Evolutionary conservation across 192 early-diverging fungal genomes (phyloP), one percentile per base, ranked within the genome.

Genomic region (Radiomyces spectabilis): DNA sequence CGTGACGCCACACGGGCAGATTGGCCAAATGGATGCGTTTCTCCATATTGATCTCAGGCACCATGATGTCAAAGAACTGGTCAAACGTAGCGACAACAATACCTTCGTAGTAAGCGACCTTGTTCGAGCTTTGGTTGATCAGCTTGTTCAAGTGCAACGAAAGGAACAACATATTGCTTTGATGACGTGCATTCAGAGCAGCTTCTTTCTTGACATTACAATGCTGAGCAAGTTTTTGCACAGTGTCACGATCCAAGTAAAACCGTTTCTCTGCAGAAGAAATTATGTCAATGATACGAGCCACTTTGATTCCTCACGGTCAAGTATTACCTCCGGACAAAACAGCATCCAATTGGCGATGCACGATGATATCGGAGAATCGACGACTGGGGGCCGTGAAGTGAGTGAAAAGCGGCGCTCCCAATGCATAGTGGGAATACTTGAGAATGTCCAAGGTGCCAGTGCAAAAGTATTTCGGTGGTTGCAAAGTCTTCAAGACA

Each of bases 371-470:
- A 74, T 98, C 95, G 27, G 96, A 84, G 66, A 96, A 99, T 21
- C 97, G 88, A 50, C 92, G 92, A 63, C 95, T 95, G 1, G 97
- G 97, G 2, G 88, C 87, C 5, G 95, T 99, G 61, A 99, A 99
- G 61, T 99, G 97, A 10, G 97, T 97, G 76, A 95, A 99, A 34
- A 99, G 87, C 1, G 76, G 79, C 2, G 81, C 79, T 26, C 93
- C 90, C 49, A 97, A 71, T 35, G 95, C 92, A 55, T 96, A 99
- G 68, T 99, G 95, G 26, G 72, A 73, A 73, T 86, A 96, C 30
- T 87, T 80, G 19, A 77, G 77, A 19, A 80, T 80, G 4, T 82
- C 74, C 18, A 90, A 57, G 25, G 84, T 88, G 16, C 95, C 97
- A 5, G 91, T 92, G 71, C 94, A 97, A 54, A 97, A 95, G 50